These are phyloP conservation scores for Boechera divaricarpa DNA, from an alignment of 345 rosid genomes.

Conservation along the genomic window DNA sequence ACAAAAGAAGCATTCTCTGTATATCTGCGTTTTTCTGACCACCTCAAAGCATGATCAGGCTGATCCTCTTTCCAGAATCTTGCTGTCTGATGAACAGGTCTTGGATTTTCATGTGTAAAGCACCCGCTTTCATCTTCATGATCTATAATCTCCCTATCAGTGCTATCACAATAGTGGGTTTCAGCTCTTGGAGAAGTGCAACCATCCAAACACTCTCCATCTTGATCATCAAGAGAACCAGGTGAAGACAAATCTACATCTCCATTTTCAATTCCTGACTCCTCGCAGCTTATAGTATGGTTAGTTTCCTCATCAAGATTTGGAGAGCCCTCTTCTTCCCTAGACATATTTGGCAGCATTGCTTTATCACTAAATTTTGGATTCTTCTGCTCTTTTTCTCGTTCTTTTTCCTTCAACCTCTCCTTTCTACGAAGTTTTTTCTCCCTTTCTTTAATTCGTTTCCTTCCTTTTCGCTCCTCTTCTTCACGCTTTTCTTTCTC, in stretches of 20 bases:
- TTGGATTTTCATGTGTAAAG: constrained; percentile 56
- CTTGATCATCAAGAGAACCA: constrained; percentile 60
- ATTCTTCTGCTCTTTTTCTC: constrained; percentile 62
- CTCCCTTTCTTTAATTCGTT: constrained; percentile 86
- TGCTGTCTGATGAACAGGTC: constrained; percentile 59
- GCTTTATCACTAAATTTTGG: constrained; percentile 39
- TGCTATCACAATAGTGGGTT: constrained; percentile 50
- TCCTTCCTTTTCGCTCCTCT: constrained; percentile 90
- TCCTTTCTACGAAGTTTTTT: constrained; percentile 95
- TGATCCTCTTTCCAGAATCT: constrained; percentile 62
- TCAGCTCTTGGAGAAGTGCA: constrained; percentile 46
- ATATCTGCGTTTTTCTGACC: constrained; percentile 57
- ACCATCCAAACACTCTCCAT: constrained; percentile 49
- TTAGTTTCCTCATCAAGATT: constrained; percentile 55
- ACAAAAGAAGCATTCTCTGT: constrained; percentile 54
- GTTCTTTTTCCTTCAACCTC: constrained; percentile 89
- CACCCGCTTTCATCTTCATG: constrained; percentile 57
- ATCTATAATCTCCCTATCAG: constrained; percentile 42
- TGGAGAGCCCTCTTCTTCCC: constrained; percentile 45
- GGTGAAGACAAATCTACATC: constrained; percentile 58
- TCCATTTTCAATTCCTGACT: constrained; percentile 52
- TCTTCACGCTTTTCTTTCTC: constrained; percentile 96
- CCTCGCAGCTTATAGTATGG: constrained; percentile 46
- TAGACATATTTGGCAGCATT: constrained; percentile 28
- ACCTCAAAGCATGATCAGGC: constrained; percentile 56